These are phyloP conservation scores for Schizothecium vesticola DNA, from an alignment of 495 filamentous ascomycete species.

Conservation along the genomic window DNA sequence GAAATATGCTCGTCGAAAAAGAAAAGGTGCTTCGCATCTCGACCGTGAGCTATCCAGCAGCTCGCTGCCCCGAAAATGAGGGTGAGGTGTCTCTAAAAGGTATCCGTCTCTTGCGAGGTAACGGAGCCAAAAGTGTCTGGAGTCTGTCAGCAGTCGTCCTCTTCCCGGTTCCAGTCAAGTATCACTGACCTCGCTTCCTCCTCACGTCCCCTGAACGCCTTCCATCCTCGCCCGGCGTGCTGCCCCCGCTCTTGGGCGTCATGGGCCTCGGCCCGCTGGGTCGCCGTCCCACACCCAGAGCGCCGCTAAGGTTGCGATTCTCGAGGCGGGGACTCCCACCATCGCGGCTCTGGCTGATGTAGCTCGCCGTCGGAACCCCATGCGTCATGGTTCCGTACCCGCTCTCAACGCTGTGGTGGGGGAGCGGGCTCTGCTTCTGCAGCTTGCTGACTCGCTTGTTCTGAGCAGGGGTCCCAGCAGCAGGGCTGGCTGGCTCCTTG, in stretches of 20 bases:
- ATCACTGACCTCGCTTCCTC: slow-evolving; percentile 48
- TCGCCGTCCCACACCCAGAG: slow-evolving; percentile 37
- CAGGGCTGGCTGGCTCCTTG: slow-evolving; percentile 40
- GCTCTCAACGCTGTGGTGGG: slow-evolving; percentile 45
- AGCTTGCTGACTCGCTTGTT: slow-evolving; percentile 39
- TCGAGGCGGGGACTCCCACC: slow-evolving; percentile 39
- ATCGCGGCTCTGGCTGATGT: slow-evolving; percentile 30
- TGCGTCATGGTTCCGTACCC: slow-evolving; percentile 46
- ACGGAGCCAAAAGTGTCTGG: slow-evolving; percentile 52
- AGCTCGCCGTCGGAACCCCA: slow-evolving; percentile 33
- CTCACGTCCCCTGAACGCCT: slow-evolving; percentile 36
- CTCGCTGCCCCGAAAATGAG: background rate
- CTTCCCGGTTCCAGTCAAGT: background rate
- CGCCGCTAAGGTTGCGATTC: slow-evolving; percentile 44
- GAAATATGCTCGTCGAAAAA: slow-evolving; percentile 1
- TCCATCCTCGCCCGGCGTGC: slow-evolving; percentile 11
- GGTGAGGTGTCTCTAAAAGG: slow-evolving; percentile 36
- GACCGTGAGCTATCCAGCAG: slow-evolving; percentile 9
- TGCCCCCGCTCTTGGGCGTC: slow-evolving; percentile 41
- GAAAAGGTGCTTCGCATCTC: background rate
- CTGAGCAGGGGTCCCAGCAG: slow-evolving; percentile 27
- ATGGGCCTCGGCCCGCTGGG: slow-evolving; percentile 50
- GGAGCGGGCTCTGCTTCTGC: slow-evolving; percentile 39
- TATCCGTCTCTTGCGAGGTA: slow-evolving; percentile 48
- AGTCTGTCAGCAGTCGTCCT: background rate